Base-by-base conservation (phyloP, 345 rosid genomes). In the Passiflora organensis region DNA sequence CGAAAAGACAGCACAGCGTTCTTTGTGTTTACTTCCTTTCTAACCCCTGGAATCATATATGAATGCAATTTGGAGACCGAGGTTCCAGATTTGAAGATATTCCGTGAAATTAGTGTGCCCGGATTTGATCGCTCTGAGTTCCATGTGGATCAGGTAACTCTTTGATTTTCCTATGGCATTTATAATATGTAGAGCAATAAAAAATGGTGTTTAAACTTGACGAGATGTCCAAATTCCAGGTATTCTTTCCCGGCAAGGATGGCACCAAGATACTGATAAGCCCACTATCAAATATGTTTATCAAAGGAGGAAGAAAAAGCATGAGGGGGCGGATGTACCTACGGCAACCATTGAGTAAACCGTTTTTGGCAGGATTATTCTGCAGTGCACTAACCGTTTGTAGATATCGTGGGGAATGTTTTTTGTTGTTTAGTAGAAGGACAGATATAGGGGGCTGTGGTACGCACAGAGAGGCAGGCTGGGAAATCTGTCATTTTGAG, bases 41-140 rank as follows among this genome's bases (percentile, higher is more conserved):
- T 93, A 51, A 76, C 87, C 12, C 99, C 96, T 3, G 95, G 94
- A 4, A 82, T 86, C 32, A 82, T 89, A 51, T 89, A 93, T 48
- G 87, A 78, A 50, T 86, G 94, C 67, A 60, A 89, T 76, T 73
- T 93, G 55, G 69, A 63, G 48, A 41, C 32, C 18, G 71, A 62
- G 66, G 62, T 47, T 64, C 95, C 95, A 13, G 76, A 78, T 15
- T 66, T 93, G 85, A 79, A 73, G 66, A 74, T 83, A 64, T 81
- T 93, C 54, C 89, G 94, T 60, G 96, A 89, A 67, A 82, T 73
- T 55, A 46, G 13, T 57, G 85, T 93, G 20, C 82, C 81, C 23
- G 96, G 86, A 58, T 89, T 89, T 63, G 94, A 89, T 67, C 87
- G 89, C 51, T 55, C 81, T 1, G 79, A 71, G 48, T 89, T 89